phyloP scores from a whole-genome alignment of 1,284 basidiomycete species.

The Ustilago esculenta region DNA sequence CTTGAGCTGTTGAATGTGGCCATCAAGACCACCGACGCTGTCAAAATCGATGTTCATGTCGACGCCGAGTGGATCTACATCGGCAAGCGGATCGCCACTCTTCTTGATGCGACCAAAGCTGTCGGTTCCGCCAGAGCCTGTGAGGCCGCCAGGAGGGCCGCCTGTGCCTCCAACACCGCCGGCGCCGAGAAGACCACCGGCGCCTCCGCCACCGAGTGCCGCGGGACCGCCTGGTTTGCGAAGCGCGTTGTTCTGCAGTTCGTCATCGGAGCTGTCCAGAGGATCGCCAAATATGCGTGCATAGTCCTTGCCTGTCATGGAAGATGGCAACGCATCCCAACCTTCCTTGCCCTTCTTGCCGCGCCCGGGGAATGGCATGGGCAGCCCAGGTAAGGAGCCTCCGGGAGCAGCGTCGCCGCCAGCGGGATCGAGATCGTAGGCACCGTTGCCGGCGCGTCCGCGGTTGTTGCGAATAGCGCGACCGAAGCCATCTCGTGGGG shows the following conservation, averaged over 20 bases:
- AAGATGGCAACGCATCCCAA: slow-evolving; percentile 56
- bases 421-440: slow-evolving; percentile 35
- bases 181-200: slow-evolving; percentile 47
- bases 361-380: slow-evolving; percentile 47
- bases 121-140: slow-evolving; percentile 42
- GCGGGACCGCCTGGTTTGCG: slow-evolving; percentile 42
- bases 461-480: slow-evolving; percentile 43
- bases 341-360: slow-evolving; percentile 55
- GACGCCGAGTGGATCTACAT: slow-evolving; percentile 93
- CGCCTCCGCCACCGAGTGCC: slow-evolving; percentile 29
- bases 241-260: slow-evolving; percentile 47
- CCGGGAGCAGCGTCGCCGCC: slow-evolving; percentile 17
- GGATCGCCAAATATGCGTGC: slow-evolving; percentile 61
- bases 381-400: slow-evolving; percentile 18
- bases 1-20: slow-evolving; percentile 95
- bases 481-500: slow-evolving; percentile 59
- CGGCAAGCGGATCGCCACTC: slow-evolving; percentile 77
- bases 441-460: slow-evolving; percentile 22
- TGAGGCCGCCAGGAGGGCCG: slow-evolving; percentile 45
- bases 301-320: slow-evolving; percentile 64
- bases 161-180: slow-evolving; percentile 44
- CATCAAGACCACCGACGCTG: slow-evolving; percentile 95
- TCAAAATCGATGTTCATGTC: slow-evolving; percentile 94
- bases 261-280: slow-evolving; percentile 63
- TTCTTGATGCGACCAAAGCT: slow-evolving; percentile 60